Evolutionary conservation across 148 eudicot species (phyloP), one percentile per base, ranked within the genome.

Genomic region (Chenopodium berlandieri): DNA sequence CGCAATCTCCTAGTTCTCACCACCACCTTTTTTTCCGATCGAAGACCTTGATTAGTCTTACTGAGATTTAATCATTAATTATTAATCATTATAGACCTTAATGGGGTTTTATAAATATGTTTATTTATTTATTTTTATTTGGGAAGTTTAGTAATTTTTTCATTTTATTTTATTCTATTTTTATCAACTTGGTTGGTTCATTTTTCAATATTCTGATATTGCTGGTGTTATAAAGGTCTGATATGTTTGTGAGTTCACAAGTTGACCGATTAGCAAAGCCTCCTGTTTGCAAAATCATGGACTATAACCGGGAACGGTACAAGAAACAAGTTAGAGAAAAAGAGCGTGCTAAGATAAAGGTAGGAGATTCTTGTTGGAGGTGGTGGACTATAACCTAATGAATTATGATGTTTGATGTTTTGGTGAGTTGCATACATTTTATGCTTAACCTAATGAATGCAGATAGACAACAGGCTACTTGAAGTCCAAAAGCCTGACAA

Each of bases 401-500:
- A 23, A 23, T 23, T 23, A 23, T 23, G 25, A 23, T 23, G 25
- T 23, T 23, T 23, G 25, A 23, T 23, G 25, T 23, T 23, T 23
- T 23, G 25, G 25, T 23, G 25, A 23, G 25, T 23, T 23, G 25
- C 25, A 23, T 23, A 23, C 25, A 23, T 23, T 23, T 23, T 23
- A 23, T 23, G 25, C 25, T 23, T 23, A 23, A 23, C 25, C 25
- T 23, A 23, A 23, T 23, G 25, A 23, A 23, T 23, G 25, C 25
- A 23, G 25, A 23, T 23, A 23, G 25, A 23, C 25, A 23, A 91
- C 80, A 89, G 86, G 82, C 91, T 97, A 83, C 91, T 94, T 74
- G 85, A 91, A 84, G 91, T 89, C 60, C 99, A 97, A 82, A 92
- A 92, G 82, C 97, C 94, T 14, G 99, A 97, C 85, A 75, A 73